Conservation (phyloP, 2,329 filamentous ascomycete species). For the Waltergamsia citrina region DNA sequence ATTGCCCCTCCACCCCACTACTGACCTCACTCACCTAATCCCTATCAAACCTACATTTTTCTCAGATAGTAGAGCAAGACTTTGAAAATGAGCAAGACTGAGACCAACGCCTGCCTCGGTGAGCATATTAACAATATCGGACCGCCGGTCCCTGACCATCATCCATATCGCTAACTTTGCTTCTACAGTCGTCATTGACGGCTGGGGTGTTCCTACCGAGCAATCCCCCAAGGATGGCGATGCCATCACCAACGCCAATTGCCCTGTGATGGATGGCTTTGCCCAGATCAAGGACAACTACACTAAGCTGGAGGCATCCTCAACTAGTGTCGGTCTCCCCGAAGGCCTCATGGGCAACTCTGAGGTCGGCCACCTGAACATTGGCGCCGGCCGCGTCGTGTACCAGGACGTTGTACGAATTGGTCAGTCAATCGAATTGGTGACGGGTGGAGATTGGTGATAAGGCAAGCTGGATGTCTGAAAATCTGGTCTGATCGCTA, state of each 20-base stretch:
- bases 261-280: conserved; percentile 91
- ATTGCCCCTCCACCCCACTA: too few species aligned
- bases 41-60: too few species aligned
- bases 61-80: too few species aligned
- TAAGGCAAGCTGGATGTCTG: too few species aligned
- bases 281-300: conserved; percentile 75
- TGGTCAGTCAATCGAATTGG: conserved; percentile 9
- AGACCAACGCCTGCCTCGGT: conserved; percentile 45
- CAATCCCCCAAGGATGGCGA: conserved; percentile 81
- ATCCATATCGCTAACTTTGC: background rate
- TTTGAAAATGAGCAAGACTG: conserved; percentile 31
- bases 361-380: conserved; percentile 97
- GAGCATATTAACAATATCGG: conserved; percentile 21
- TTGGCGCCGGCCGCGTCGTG: conserved; percentile 91
- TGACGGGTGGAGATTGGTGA: background rate
- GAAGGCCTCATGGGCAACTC: conserved; percentile 99
- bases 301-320: conserved; percentile 90
- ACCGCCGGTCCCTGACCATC: background rate
- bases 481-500: too few species aligned
- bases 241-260: conserved; percentile 88
- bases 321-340: conserved; percentile 87
- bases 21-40: too few species aligned
- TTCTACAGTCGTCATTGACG: conserved; percentile 84
- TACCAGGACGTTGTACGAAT: conserved; percentile 99
- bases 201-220: conserved; percentile 83